phyloP scores from a whole-genome alignment of 768 basidiomycete genomes.

The Phylloporus rhodoxanthus region DNA sequence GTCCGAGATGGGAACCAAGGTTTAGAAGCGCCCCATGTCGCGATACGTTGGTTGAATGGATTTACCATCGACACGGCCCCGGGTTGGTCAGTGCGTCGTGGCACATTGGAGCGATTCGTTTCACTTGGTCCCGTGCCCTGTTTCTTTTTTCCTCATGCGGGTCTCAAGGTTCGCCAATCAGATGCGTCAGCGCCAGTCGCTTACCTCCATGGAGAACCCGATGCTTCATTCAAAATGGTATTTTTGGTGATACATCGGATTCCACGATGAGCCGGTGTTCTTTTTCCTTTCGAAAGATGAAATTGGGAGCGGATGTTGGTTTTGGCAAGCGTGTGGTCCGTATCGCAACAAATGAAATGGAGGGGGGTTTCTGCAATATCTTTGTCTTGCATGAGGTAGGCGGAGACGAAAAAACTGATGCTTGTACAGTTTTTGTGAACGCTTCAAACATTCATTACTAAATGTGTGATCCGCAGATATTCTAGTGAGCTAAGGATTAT shows the following conservation, averaged over 20 bases:
- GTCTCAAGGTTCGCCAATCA: constrained; percentile 5
- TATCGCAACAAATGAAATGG: constrained; percentile 1
- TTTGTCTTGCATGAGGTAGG: not conserved
- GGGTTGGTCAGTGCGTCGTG: not conserved
- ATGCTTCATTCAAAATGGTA: not conserved
- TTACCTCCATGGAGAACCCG: constrained; percentile 9
- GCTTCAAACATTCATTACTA: not conserved
- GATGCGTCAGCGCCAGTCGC: not conserved
- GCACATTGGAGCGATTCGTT: not conserved
- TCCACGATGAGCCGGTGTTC: not conserved
- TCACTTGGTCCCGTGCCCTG: not conserved
- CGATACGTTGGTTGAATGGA: not conserved
- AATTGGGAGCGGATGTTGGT: not conserved
- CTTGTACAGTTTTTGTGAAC: too few relatives aligned
- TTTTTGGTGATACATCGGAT: constrained; percentile 3
- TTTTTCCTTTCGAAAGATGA: not conserved
- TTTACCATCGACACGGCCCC: not conserved
- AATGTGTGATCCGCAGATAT: not conserved
- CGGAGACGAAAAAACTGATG: too few relatives aligned
- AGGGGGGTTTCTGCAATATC: not conserved
- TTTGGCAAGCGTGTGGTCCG: not conserved
- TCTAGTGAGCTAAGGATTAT: not conserved
- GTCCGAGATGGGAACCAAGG: not conserved
- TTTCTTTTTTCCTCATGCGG: constrained; percentile 1
- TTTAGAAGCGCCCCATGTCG: not conserved